Conservation (phyloP, 1,284 basidiomycete genomes). For the Austroboletus novae-zelandiae region DNA sequence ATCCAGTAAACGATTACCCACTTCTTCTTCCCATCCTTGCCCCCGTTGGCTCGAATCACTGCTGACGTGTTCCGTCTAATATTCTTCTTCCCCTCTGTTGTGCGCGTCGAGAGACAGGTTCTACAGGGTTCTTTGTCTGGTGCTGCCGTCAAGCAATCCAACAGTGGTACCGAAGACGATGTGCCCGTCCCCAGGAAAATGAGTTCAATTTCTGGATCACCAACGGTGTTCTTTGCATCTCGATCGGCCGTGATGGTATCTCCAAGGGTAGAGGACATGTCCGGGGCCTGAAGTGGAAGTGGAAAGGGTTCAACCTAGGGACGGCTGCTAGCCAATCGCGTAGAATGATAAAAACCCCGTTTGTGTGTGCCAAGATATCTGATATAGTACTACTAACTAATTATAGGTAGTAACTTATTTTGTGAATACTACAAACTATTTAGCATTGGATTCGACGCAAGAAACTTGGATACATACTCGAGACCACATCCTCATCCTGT, state of each 20-base stretch:
- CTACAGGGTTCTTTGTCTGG: conserved; percentile 49
- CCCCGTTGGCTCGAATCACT: conserved; percentile 49
- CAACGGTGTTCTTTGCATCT: neutral
- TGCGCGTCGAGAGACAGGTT: conserved; percentile 67
- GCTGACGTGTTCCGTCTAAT: conserved; percentile 74
- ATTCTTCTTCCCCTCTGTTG: conserved; percentile 68
- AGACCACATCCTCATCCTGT: conserved; percentile 93
- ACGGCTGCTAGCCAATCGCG: too few species aligned
- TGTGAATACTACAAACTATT: conserved; percentile 37
- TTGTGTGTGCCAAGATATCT: too few species aligned
- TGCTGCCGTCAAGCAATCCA: conserved; percentile 63
- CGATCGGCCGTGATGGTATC: neutral
- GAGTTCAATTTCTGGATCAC: conserved; percentile 44
- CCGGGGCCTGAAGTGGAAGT: neutral
- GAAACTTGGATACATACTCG: conserved; percentile 57
- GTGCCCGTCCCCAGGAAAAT: conserved; percentile 76
- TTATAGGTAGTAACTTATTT: conserved; percentile 25
- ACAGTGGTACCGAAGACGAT: conserved; percentile 64
- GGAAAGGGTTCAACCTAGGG: too few species aligned
- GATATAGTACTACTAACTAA: too few species aligned
- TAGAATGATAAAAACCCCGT: too few species aligned
- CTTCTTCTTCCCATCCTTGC: conserved; percentile 49
- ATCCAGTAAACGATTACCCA: conserved; percentile 37
- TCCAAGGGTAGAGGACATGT: conserved; percentile 4
- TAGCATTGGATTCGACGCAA: conserved; percentile 1